Conservation (phyloP, 2,329 filamentous ascomycete genomes). For the Cyphellophora europaea region DNA sequence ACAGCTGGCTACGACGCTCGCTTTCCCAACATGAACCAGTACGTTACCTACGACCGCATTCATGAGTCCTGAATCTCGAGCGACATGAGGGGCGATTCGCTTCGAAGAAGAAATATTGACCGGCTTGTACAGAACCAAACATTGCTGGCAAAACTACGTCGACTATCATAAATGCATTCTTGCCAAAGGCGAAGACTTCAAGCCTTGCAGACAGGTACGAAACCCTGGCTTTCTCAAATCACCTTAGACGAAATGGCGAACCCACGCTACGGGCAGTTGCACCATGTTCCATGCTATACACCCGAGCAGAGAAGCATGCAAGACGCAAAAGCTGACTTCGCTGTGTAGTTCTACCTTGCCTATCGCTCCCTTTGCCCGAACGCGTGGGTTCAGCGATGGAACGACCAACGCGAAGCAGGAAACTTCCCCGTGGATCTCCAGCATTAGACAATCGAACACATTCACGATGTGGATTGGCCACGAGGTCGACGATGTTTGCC, state of each 20-base stretch:
- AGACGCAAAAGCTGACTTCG: slow-evolving; percentile 6
- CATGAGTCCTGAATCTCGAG: no score
- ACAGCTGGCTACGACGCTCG: slow-evolving; percentile 82
- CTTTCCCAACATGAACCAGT: slow-evolving; percentile 88
- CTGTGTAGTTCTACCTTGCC: slow-evolving; percentile 76
- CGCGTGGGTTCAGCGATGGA: slow-evolving; percentile 89
- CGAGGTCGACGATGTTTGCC: no score
- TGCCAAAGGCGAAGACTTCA: slow-evolving; percentile 97
- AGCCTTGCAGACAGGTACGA: slow-evolving; percentile 86
- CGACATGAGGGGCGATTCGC: no score
- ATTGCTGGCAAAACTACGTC: slow-evolving; percentile 99
- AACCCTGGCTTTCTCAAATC: background rate
- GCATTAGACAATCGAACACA: slow-evolving; percentile 16
- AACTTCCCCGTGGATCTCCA: slow-evolving; percentile 39
- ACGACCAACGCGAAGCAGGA: slow-evolving; percentile 72
- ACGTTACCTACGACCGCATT: slow-evolving; percentile 22
- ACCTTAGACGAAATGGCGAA: no score
- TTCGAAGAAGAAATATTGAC: no score
- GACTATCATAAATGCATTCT: slow-evolving; percentile 99
- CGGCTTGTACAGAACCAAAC: slow-evolving; percentile 77
- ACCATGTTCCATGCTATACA: no score
- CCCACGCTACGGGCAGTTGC: no score
- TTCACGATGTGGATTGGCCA: no score
- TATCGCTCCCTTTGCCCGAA: slow-evolving; percentile 97
- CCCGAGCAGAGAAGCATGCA: no score